A percentile compares a stretch with the other conserved stretches of the same genome.
Evolutionary conservation across 176 grass and related monocot species (phyloP).

Genomic region (Triticum urartu): DNA sequence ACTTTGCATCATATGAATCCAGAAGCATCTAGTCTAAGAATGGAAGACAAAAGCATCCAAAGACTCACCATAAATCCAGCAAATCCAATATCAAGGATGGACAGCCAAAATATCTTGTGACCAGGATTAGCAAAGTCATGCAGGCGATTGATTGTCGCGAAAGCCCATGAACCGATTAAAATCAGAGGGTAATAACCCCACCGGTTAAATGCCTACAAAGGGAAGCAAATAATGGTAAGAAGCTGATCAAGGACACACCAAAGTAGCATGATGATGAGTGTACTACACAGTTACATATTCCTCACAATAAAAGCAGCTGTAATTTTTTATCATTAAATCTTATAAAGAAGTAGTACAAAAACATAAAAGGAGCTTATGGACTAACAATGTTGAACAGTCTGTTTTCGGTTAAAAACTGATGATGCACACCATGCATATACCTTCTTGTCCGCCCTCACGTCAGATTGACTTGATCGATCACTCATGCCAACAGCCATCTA

Average conservation of each 20-base stretch:
- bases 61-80: constrained; percentile 87
- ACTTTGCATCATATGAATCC: background rate
- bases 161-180: constrained; percentile 92
- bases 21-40: constrained; percentile 19
- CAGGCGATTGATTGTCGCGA: constrained; percentile 86
- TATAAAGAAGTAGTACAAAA: background rate
- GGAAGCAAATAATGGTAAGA: background rate
- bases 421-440: constrained; percentile 28
- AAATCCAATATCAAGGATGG: constrained; percentile 86
- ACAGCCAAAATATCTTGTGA: constrained; percentile 92
- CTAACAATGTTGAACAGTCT: background rate
- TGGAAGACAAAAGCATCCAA: constrained; percentile 26
- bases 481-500: constrained; percentile 95
- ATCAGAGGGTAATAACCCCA: constrained; percentile 98
- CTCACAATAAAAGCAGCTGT: background rate
- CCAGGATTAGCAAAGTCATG: constrained; percentile 76
- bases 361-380: background rate
- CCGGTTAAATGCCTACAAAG: constrained; percentile 77
- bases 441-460: constrained; percentile 75
- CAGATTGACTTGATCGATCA: constrained; percentile 77
- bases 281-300: background rate
- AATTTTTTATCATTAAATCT: background rate
- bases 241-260: background rate
- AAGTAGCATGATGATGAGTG: background rate
- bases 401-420: background rate